Base-by-base conservation (phyloP, 2,329 filamentous ascomycete genomes). In the Ceratocystis smalleyi region DNA sequence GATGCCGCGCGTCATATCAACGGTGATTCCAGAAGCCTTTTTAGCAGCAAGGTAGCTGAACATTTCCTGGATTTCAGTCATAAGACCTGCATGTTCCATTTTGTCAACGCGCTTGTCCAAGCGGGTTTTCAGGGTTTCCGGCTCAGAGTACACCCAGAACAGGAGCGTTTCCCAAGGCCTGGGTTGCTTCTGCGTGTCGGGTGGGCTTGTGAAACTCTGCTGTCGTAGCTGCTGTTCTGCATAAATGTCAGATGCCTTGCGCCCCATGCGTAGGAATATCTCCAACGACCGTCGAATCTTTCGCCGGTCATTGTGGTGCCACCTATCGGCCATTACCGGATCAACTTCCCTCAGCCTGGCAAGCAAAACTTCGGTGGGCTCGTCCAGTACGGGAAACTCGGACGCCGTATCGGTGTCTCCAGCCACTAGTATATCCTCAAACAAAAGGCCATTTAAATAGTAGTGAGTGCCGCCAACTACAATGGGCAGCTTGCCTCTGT, bases 401-500 rank as follows among this genome's bases (percentile, higher is more conserved):
- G 43, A 19, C 5, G 75, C 70, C 8, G 68, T 72, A 43, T 74
- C 74, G 24, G 71, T 67, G 3, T 72, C 70, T 1, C 77, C 72
- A 10, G 76, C 77, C 1, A 88, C 78, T 5, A 91, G 74, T 17
- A 81, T 80, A 68, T 91, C 84, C 43, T 88, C 82, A 72, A 97
- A 96, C 2, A 99, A 79, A 17, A 99, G 79, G 0, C 89, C 85
- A 70, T 96, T 91, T 0, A 89, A 87, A 71, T 99, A 99, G 75
- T 97, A 99, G 71, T 96, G 90, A 10, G 92, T 96, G 7, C 94
- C 94, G 30, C 94, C 94, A 1, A 97, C 94, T 0, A 99, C 76
- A 32, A 99, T 91, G 0, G 94, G 94, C 12, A 96, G 74, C 67
- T 87, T 88, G 0, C 90, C 89, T 69, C 92, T 81, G 6, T 77